A percentile compares a stretch with the other conserved stretches of the same genome.
Evolutionary conservation across 345 rosid genomes (phyloP).

Genomic region (Sonneratia caseolaris): DNA sequence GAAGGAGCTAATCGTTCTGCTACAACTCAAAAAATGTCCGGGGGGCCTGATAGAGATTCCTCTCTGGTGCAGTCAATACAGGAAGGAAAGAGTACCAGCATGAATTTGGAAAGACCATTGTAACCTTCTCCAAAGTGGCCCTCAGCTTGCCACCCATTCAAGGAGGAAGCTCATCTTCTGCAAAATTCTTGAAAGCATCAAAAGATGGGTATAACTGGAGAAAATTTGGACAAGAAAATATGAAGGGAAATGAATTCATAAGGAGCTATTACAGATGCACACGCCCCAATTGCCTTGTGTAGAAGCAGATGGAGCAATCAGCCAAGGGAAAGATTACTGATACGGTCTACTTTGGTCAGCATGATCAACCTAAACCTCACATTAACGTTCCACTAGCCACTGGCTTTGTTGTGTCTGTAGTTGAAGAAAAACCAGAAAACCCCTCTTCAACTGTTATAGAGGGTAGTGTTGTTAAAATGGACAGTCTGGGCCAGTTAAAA

Average conservation of each 20-base stretch:
- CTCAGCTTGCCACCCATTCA: conserved; percentile 28
- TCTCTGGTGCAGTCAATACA: conserved; percentile 4
- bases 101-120: conserved; percentile 19
- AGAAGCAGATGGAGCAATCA: conserved; percentile 77
- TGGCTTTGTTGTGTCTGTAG: conserved; percentile 32
- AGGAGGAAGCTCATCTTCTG: conserved; percentile 43
- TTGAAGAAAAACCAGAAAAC: conserved; percentile 37
- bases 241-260: conserved; percentile 78
- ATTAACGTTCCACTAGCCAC: conserved; percentile 25
- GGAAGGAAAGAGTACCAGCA: neutral
- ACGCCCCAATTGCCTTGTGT: conserved; percentile 63
- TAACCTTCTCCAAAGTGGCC: conserved; percentile 22
- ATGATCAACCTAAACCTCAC: conserved; percentile 67
- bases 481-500: too few relatives aligned
- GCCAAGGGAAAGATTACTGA: conserved; percentile 57
- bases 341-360: conserved; percentile 59
- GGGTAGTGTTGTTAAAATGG: conserved; percentile 24
- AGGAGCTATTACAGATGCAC: conserved; percentile 93
- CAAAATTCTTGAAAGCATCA: conserved; percentile 55
- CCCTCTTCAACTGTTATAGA: conserved; percentile 22
- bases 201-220: conserved; percentile 92
- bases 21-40: conserved; percentile 13
- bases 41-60: conserved; percentile 11
- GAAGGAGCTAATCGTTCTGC: conserved; percentile 10
- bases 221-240: conserved; percentile 89